A percentile compares a stretch with the other conserved stretches of the same genome.
Conservation (phyloP, 805 yeast genomes). For the Candida palmyrensis region DNA sequence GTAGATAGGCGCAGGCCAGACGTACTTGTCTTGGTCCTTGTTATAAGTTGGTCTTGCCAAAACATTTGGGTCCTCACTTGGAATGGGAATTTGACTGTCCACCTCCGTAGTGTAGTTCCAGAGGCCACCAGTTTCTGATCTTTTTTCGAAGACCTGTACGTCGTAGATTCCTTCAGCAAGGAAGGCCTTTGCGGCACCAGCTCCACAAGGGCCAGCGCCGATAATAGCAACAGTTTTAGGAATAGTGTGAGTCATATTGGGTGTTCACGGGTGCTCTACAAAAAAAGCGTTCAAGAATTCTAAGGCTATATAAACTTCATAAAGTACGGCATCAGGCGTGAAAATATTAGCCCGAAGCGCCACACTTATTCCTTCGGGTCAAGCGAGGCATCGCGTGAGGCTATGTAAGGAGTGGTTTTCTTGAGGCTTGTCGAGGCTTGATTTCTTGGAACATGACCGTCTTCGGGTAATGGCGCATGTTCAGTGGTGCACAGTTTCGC, state of each 20-base stretch:
- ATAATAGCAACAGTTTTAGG: slow-evolving; percentile 51
- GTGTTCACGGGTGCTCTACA: no score
- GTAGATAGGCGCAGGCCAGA: slow-evolving; percentile 48
- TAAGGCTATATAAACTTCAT: no score
- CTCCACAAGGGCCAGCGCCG: slow-evolving; percentile 78
- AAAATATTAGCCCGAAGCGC: no score
- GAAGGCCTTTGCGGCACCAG: slow-evolving; percentile 61
- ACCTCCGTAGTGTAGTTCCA: slow-evolving; percentile 56
- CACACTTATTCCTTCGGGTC: no score
- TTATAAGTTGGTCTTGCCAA: slow-evolving; percentile 9
- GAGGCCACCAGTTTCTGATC: slow-evolving; percentile 65
- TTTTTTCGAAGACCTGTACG: slow-evolving; percentile 57
- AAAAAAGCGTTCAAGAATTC: no score
- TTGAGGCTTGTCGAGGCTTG: no score
- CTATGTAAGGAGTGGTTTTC: no score
- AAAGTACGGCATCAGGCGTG: no score
- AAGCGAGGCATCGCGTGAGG: no score
- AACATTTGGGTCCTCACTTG: slow-evolving; percentile 15
- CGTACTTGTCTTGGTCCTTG: slow-evolving; percentile 9
- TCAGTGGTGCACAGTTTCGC: no score
- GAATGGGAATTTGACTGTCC: slow-evolving; percentile 18
- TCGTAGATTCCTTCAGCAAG: slow-evolving; percentile 44
- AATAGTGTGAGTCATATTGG: slow-evolving; percentile 1
- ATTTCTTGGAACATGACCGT: no score
- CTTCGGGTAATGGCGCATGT: no score